A percentile compares a stretch with the other conserved stretches of the same genome.
These are phyloP conservation scores for Apiospora marii DNA, from an alignment of 2,329 filamentous ascomycete species.

Conservation along the genomic window DNA sequence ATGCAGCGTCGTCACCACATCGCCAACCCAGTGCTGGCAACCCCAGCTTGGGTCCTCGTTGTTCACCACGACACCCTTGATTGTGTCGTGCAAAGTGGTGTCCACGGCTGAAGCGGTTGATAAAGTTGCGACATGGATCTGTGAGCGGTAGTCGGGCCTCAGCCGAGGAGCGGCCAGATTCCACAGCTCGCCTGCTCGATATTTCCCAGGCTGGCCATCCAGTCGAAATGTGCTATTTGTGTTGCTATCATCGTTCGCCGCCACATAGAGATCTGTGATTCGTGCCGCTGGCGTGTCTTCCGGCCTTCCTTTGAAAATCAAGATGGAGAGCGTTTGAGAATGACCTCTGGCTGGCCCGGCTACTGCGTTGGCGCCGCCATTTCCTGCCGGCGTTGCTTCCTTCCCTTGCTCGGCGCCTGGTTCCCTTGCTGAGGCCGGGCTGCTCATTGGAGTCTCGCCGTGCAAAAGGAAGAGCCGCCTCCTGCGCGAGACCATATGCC, in stretches of 20 bases:
- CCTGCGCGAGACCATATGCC: background rate
- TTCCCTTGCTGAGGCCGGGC: background rate
- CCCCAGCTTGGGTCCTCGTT: conserved; percentile 29
- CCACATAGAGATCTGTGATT: conserved; percentile 40
- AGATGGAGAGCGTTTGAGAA: conserved; percentile 37
- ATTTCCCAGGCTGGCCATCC: conserved; percentile 38
- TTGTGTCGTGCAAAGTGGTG: conserved; percentile 25
- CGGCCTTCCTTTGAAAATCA: conserved; percentile 42
- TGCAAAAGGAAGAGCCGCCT: conserved; percentile 10
- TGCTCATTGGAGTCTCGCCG: conserved; percentile 15
- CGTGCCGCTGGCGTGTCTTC: conserved; percentile 41
- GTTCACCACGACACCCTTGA: conserved; percentile 21
- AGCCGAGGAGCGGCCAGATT: conserved; percentile 36
- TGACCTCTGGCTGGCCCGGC: background rate
- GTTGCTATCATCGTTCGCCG: conserved; percentile 39
- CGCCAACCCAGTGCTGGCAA: conserved; percentile 29
- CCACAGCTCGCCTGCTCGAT: conserved; percentile 37
- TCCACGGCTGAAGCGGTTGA: conserved; percentile 22
- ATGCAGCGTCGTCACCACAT: conserved; percentile 27
- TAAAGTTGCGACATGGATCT: conserved; percentile 29
- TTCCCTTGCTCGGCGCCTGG: conserved; percentile 19
- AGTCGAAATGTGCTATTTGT: conserved; percentile 42
- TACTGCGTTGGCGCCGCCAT: background rate
- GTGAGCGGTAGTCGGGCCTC: conserved; percentile 39
- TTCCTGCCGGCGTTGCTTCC: background rate